Conservation (phyloP, 257 asterid species). For the Solanum chmielewskii region DNA sequence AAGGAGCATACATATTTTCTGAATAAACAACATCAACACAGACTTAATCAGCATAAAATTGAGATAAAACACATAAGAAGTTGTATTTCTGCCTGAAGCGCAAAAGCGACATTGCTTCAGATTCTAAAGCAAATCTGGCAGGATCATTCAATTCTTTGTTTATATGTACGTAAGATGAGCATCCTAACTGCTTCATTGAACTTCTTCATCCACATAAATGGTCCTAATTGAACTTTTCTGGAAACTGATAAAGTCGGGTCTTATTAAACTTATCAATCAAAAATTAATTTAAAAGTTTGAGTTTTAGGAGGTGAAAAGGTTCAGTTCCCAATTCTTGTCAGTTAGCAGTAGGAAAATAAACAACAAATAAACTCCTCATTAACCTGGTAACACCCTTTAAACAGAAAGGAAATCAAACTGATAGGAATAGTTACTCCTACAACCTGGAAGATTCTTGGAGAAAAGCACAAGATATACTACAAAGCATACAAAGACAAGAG, state of each 20-base stretch:
- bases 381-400: neutral
- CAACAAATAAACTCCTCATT: neutral
- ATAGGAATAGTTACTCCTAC: neutral
- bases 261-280: neutral
- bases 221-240: neutral
- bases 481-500: neutral
- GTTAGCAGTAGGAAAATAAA: neutral
- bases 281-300: neutral
- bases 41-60: neutral
- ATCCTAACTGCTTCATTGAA: neutral
- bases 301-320: neutral
- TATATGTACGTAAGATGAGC: neutral
- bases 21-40: neutral
- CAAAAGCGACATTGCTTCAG: neutral
- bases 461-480: neutral
- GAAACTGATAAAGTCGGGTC: neutral
- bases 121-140: neutral
- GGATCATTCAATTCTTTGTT: neutral
- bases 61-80: neutral
- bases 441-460: neutral
- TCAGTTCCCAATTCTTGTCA: neutral
- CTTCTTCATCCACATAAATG: neutral
- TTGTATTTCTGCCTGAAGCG: neutral
- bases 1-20: neutral
- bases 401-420: neutral